Evolutionary conservation across 1,284 basidiomycete genomes (phyloP).

Genomic region (Rhodotorula sp.): DNA sequence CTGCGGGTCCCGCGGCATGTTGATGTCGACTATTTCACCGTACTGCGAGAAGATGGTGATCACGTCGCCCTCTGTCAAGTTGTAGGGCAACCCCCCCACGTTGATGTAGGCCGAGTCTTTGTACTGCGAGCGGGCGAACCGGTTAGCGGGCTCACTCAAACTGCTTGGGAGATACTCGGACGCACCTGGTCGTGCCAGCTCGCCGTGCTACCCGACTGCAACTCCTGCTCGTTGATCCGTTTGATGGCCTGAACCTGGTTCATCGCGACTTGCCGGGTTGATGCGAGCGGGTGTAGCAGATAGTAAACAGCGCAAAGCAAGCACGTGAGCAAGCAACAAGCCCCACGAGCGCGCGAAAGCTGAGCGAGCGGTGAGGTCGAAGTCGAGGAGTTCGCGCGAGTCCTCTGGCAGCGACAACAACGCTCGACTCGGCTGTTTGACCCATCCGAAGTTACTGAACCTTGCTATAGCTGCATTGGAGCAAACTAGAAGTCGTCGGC

Average conservation of each 20-base stretch:
- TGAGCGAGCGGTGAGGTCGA: not conserved
- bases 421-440: no score
- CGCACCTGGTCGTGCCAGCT: conserved; percentile 79
- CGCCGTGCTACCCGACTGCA: conserved; percentile 70
- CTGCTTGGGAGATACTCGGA: not conserved
- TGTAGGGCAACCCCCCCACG: conserved; percentile 77
- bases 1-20: conserved; percentile 86
- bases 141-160: not conserved
- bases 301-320: not conserved
- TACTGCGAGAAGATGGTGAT: conserved; percentile 98
- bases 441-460: no score
- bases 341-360: not conserved
- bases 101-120: conserved; percentile 91
- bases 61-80: conserved; percentile 95
- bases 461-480: no score
- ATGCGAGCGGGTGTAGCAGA: not conserved
- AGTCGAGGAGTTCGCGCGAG: not conserved
- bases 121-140: conserved; percentile 32
- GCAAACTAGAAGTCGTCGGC: no score
- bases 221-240: conserved; percentile 85
- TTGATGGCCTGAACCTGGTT: conserved; percentile 69
- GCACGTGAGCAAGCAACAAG: not conserved
- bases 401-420: not conserved
- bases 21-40: conserved; percentile 92
- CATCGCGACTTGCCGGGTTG: conserved; percentile 1